Conservation (phyloP, 257 asterid species). For the Echium plantagineum region DNA sequence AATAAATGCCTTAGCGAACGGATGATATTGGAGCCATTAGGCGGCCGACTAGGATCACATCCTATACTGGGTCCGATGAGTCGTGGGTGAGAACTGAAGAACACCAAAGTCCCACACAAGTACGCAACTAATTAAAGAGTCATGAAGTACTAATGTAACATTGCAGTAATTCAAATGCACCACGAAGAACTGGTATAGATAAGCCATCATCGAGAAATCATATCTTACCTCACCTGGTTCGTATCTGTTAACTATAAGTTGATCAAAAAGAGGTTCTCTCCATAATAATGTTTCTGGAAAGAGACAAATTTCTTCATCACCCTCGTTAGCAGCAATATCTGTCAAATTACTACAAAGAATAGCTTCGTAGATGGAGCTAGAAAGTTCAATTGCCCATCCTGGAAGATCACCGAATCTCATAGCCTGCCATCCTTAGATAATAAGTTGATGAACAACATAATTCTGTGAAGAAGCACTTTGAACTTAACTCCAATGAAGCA, state of each 20-base stretch:
- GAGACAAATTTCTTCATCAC: conserved; percentile 13
- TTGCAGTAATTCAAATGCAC: background rate
- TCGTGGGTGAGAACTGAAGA: no score
- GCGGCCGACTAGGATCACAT: no score
- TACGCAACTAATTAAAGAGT: no score
- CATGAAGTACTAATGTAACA: no score
- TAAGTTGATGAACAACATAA: background rate
- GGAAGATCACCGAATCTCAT: conserved; percentile 96
- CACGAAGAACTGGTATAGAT: background rate
- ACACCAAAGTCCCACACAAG: no score
- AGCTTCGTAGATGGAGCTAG: conserved; percentile 37
- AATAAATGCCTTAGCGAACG: no score
- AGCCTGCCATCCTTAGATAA: conserved; percentile 35
- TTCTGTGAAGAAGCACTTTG: no score
- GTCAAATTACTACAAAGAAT: conserved; percentile 16
- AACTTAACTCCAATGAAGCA: no score
- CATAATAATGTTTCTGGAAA: conserved; percentile 49
- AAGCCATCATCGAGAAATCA: background rate
- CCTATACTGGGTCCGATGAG: no score
- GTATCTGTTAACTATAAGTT: conserved; percentile 68
- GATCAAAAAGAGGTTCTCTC: conserved; percentile 83
- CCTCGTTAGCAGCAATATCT: conserved; percentile 15
- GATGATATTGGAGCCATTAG: no score
- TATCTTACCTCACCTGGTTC: conserved; percentile 88
- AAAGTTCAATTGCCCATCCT: conserved; percentile 65